A percentile compares a stretch with the other conserved stretches of the same genome.
These are phyloP conservation scores for Novymonas esmeraldas DNA, from an alignment of 208 protist species.

Conservation along the genomic window DNA sequence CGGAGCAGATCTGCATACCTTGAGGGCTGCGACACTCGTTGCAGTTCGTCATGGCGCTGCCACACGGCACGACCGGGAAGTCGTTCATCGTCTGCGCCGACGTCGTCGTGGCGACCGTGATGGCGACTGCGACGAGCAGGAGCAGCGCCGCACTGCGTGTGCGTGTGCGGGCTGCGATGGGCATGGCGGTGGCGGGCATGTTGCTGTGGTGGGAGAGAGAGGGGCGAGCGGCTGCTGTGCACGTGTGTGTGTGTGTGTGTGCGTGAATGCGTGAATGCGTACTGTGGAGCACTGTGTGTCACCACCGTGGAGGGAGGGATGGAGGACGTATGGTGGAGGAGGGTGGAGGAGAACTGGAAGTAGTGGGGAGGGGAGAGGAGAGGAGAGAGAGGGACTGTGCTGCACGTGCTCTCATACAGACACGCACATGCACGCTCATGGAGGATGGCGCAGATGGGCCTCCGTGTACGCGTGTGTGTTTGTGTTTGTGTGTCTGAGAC, in stretches of 20 bases:
- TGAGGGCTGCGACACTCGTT: neutral
- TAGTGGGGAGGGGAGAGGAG: no score
- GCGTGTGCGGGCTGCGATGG: slow-evolving; percentile 1
- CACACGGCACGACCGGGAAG: neutral
- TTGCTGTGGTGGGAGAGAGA: no score
- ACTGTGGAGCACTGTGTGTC: no score
- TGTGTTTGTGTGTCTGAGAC: neutral
- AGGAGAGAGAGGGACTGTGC: no score
- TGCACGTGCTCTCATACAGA: no score
- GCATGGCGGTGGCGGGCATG: neutral
- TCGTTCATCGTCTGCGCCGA: slow-evolving; percentile 5
- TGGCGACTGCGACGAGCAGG: neutral
- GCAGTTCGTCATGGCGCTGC: neutral
- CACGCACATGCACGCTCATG: no score
- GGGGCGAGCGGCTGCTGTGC: neutral
- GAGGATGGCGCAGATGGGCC: neutral
- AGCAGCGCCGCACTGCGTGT: neutral
- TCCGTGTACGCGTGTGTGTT: neutral
- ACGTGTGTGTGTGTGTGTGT: neutral
- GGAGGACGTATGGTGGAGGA: no score
- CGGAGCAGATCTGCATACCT: neutral
- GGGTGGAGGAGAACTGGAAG: no score
- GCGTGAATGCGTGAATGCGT: no score
- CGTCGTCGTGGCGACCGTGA: neutral
- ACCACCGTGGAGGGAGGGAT: no score